Evolutionary conservation across 2,329 filamentous ascomycete genomes (phyloP), one percentile per base, ranked within the genome.

Genomic region (Ascochyta lentis): DNA sequence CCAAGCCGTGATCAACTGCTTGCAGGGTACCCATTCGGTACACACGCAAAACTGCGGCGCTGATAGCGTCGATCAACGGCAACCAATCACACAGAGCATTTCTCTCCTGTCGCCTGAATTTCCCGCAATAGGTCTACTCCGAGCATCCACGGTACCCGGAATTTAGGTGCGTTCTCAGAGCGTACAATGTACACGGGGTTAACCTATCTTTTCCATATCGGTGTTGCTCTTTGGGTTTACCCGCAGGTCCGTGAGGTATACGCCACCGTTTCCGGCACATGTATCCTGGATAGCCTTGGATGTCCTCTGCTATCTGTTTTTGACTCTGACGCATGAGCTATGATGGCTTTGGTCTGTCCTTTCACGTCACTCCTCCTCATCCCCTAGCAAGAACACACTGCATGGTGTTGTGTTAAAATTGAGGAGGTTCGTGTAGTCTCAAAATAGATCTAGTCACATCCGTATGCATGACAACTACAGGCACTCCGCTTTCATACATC

Each of bases 401-500:
- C n/a, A n/a, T 7, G 3, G 15, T 16, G 33, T 10, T 7, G n/a
- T 27, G 23, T n/a, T 35, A 8, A 15, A 12, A 16, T 5, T 29
- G 3, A n/a, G 15, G 24, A n/a, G 9, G 9, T 19, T 4, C 13
- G 4, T 9, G 26, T 16, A 33, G 13, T 39, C 51, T 54, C 22
- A 37, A 45, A 49, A 54, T 45, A 54, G 45, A 22, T 40, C 29
- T 35, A 29, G 45, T 34, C 23, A 22, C 33, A 29, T 26, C 6
- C 13, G 16, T 6, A 37, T 46, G 35, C 40, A 27, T 42, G 40
- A 13, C 31, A 16, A 37, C 46, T 55, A 37, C 46, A 50, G 8
- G 37, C 52, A 49, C 37, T 55, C 22, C 46, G 53, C 42, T 41
- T 49, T 41, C 29, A 46, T n/a, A 40, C 12, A 22, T 33, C 26